These are phyloP conservation scores for Exsudoporus floridanus DNA, from an alignment of 1,284 basidiomycete species.

Conservation along the genomic window DNA sequence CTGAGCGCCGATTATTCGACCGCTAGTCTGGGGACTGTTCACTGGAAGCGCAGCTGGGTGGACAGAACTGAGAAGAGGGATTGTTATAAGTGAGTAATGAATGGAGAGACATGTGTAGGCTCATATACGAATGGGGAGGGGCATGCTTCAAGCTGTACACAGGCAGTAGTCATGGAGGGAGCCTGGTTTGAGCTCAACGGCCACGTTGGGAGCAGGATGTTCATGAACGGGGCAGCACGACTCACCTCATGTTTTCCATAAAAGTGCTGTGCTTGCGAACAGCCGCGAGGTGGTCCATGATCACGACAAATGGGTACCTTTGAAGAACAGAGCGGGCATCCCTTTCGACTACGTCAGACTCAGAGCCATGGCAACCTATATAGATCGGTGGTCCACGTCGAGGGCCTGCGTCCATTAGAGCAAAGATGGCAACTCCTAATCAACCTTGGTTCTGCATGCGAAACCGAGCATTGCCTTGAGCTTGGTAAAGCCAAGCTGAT, in stretches of 20 bases:
- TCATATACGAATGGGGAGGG: slow-evolving; percentile 35
- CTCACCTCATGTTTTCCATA: slow-evolving; percentile 41
- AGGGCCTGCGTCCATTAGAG: slow-evolving; percentile 5
- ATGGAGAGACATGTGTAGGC: slow-evolving; percentile 22
- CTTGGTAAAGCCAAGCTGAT: slow-evolving; percentile 4
- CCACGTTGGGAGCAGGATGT: slow-evolving; percentile 38
- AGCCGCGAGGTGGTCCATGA: slow-evolving; percentile 38
- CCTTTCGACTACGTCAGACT: slow-evolving; percentile 30
- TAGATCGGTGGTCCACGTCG: slow-evolving; percentile 7
- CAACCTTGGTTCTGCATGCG: slow-evolving; percentile 10
- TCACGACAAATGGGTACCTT: slow-evolving; percentile 37
- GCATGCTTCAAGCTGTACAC: slow-evolving; percentile 36
- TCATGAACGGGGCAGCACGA: slow-evolving; percentile 37
- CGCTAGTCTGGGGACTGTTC: slow-evolving; percentile 14
- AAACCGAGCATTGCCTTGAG: slow-evolving; percentile 22
- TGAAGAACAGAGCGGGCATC: slow-evolving; percentile 20
- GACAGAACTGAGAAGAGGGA: slow-evolving; percentile 32
- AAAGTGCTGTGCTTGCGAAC: slow-evolving; percentile 35
- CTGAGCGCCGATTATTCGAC: slow-evolving; percentile 8
- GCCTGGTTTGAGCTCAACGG: slow-evolving; percentile 37
- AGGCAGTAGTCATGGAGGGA: slow-evolving; percentile 36
- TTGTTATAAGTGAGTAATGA: slow-evolving; percentile 36
- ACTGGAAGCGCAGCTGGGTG: slow-evolving; percentile 29
- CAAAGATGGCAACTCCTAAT: too few relatives aligned
- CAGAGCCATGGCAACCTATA: slow-evolving; percentile 26